Percentiles rank a stretch among this genome's conserved stretches.
Conservation (phyloP, 306 rosid genomes). For the Dalbergia cochinchinensis region DNA sequence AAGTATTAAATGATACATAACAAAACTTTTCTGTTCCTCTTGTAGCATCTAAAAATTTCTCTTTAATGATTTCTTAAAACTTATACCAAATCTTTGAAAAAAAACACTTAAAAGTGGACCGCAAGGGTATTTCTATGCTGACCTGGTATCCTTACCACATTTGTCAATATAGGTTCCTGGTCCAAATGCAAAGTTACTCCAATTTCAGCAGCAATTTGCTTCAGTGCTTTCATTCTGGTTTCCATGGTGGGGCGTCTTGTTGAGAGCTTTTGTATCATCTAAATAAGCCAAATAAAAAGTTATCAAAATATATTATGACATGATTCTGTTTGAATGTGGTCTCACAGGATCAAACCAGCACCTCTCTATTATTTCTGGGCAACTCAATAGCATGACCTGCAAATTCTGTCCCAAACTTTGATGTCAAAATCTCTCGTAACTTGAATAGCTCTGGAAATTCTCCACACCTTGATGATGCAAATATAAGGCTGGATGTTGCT, state of each 20-base stretch:
- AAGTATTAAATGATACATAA: too few relatives aligned
- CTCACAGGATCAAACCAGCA: constrained; percentile 19
- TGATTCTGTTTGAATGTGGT: constrained; percentile 2
- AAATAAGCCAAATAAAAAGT: constrained; percentile 35
- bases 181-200: constrained; percentile 60
- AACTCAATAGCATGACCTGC: constrained; percentile 61
- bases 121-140: not conserved
- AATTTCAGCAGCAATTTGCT: constrained; percentile 57
- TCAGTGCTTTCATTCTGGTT: constrained; percentile 55
- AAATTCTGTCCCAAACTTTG: constrained; percentile 64
- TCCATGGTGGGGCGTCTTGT: constrained; percentile 45
- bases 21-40: too few relatives aligned
- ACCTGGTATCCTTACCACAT: constrained; percentile 44
- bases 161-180: constrained; percentile 44
- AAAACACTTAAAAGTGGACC: too few relatives aligned
- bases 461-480: constrained; percentile 82
- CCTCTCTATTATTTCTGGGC: constrained; percentile 63
- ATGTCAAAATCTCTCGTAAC: constrained; percentile 58
- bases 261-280: constrained; percentile 73
- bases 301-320: constrained; percentile 23
- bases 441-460: constrained; percentile 79
- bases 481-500: constrained; percentile 63
- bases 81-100: too few relatives aligned
- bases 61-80: too few relatives aligned
- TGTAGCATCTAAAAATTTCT: too few relatives aligned